phyloP scores from a whole-genome alignment of 2,329 filamentous ascomycete species.

The Exophiala sideris region DNA sequence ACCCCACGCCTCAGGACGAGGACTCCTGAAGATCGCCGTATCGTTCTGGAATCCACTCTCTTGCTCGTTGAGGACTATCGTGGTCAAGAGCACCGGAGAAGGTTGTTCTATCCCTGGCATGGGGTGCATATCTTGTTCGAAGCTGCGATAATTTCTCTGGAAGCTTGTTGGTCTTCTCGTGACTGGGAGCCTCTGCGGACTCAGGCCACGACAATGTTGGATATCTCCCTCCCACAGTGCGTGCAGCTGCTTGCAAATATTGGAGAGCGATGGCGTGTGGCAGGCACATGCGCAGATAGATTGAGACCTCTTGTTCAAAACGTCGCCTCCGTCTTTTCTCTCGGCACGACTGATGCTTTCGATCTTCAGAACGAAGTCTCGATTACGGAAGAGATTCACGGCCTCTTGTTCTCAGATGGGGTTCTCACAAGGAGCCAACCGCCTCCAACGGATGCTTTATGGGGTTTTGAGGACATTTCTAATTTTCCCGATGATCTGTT shows the following conservation, averaged over 20 bases:
- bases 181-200: not conserved
- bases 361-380: not conserved
- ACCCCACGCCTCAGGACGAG: not conserved
- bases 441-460: not conserved
- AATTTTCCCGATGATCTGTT: not conserved
- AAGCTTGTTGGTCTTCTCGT: slow-evolving; percentile 4
- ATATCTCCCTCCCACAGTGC: not conserved
- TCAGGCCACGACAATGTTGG: too few relatives aligned
- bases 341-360: not conserved
- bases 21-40: not conserved
- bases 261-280: not conserved
- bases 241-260: not conserved
- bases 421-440: not conserved
- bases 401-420: not conserved
- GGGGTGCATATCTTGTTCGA: slow-evolving; percentile 13
- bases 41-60: slow-evolving; percentile 1
- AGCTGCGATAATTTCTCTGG: slow-evolving; percentile 6
- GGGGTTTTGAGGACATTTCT: not conserved
- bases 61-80: slow-evolving; percentile 5
- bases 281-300: not conserved
- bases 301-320: not conserved
- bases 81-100: not conserved
- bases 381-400: slow-evolving; percentile 1
- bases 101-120: slow-evolving; percentile 13
- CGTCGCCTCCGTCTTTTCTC: not conserved